Conservation (phyloP, 768 basidiomycete species). For the Mycena maculata region DNA sequence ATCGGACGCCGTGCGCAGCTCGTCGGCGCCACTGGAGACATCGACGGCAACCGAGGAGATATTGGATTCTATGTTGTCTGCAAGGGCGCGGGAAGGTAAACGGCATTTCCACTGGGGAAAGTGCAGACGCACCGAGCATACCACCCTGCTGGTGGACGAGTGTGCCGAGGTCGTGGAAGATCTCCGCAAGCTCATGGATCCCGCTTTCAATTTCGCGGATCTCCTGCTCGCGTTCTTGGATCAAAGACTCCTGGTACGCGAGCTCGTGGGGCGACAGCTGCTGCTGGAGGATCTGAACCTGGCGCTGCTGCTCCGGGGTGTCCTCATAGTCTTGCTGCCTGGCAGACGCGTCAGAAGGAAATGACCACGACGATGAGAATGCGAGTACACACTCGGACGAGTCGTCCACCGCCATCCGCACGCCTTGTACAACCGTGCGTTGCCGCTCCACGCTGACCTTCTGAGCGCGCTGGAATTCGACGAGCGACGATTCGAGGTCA, state of each 20-base stretch:
- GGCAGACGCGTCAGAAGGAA: background rate
- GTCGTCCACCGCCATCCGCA: constrained; percentile 87
- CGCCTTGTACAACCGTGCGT: constrained; percentile 87
- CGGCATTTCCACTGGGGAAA: background rate
- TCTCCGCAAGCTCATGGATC: constrained; percentile 95
- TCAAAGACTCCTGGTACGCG: constrained; percentile 94
- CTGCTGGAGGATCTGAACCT: constrained; percentile 74
- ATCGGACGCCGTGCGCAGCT: constrained; percentile 88
- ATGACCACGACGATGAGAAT: background rate
- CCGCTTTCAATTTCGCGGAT: constrained; percentile 97
- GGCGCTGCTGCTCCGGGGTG: constrained; percentile 69
- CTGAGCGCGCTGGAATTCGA: constrained; percentile 92
- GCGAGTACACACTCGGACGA: constrained; percentile 44
- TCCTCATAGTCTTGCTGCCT: constrained; percentile 49
- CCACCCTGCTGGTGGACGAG: constrained; percentile 94
- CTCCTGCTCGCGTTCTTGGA: constrained; percentile 94
- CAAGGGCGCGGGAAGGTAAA: background rate
- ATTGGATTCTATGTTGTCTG: constrained; percentile 97
- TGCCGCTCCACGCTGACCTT: constrained; percentile 91
- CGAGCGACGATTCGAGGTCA: constrained; percentile 89
- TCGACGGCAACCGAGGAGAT: constrained; percentile 90
- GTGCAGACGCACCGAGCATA: constrained; percentile 81
- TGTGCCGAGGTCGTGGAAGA: constrained; percentile 96
- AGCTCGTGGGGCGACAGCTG: constrained; percentile 90
- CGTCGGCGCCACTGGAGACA: constrained; percentile 85